Evolutionary conservation across 2,329 filamentous ascomycete species (phyloP).

Genomic region (Colletotrichum tanaceti): DNA sequence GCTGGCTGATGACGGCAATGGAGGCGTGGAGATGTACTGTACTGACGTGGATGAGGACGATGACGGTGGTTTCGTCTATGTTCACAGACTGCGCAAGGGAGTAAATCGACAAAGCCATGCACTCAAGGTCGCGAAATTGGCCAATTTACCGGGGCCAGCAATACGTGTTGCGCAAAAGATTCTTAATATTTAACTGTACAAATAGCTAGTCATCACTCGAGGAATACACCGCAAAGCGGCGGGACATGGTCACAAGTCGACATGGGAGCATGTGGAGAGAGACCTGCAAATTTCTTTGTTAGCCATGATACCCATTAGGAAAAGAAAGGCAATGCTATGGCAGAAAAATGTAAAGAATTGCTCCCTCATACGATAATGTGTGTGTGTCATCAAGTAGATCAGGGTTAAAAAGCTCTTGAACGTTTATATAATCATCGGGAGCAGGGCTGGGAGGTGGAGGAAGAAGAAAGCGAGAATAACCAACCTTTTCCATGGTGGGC

Average conservation of each 20-base stretch:
- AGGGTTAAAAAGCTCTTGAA: constrained; percentile 78
- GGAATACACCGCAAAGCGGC: neutral
- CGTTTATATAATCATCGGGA: constrained; percentile 68
- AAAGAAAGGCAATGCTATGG: constrained; percentile 40
- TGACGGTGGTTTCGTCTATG: constrained; percentile 80
- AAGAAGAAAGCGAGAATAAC: constrained; percentile 47
- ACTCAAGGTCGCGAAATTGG: constrained; percentile 90
- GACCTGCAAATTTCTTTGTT: constrained; percentile 45
- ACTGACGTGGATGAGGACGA: constrained; percentile 86
- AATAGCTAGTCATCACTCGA: constrained; percentile 14
- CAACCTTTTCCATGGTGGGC: constrained; percentile 55
- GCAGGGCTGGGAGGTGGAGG: constrained; percentile 15
- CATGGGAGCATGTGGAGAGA: neutral
- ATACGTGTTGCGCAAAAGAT: constrained; percentile 74
- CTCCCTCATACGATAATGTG: constrained; percentile 69
- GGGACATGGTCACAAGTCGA: constrained; percentile 33
- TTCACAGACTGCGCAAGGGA: constrained; percentile 83
- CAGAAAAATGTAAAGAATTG: constrained; percentile 41
- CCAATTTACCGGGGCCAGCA: constrained; percentile 80
- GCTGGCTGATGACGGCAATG: constrained; percentile 51
- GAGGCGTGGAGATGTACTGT: constrained; percentile 78
- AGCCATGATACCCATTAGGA: constrained; percentile 52
- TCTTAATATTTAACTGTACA: constrained; percentile 50
- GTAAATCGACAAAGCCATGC: constrained; percentile 91
- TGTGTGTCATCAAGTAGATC: constrained; percentile 68